Conservation (phyloP, 352 stramenopile species). For the Pythium sp. region DNA sequence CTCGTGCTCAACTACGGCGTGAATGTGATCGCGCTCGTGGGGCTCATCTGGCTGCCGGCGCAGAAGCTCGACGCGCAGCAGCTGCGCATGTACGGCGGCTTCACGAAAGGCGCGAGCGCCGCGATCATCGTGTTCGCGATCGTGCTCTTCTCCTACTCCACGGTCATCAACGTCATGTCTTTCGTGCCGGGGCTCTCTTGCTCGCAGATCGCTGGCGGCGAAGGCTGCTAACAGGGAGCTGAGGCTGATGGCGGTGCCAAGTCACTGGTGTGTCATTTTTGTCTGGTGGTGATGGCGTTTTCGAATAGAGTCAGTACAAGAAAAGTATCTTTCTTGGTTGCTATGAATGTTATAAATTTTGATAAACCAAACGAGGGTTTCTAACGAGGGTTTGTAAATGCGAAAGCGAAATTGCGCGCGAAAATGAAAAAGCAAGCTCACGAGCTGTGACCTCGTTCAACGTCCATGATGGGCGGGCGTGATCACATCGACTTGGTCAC, state of each 20-base stretch:
- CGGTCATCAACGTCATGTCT: conserved; percentile 39
- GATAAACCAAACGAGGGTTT: too few species aligned
- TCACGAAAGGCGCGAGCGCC: conserved; percentile 46
- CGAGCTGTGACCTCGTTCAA: too few species aligned
- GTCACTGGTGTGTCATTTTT: background rate
- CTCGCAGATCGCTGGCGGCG: conserved; percentile 30
- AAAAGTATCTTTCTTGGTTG: background rate
- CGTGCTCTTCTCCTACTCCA: conserved; percentile 48
- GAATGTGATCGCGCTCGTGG: conserved; percentile 13
- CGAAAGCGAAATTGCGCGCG: background rate
- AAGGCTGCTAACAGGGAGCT: conserved; percentile 23
- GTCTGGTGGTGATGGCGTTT: background rate
- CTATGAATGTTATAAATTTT: background rate
- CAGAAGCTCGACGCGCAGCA: conserved; percentile 73
- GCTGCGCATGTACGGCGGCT: conserved; percentile 58
- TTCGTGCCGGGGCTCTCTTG: conserved; percentile 34
- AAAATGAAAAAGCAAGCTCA: background rate
- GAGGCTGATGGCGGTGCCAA: too few species aligned
- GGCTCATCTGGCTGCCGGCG: conserved; percentile 32
- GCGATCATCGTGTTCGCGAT: conserved; percentile 33
- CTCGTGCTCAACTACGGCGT: conserved; percentile 20
- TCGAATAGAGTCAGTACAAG: background rate
- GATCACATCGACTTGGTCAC: too few species aligned
- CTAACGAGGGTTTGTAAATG: too few species aligned
- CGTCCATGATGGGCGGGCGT: too few species aligned